These are phyloP conservation scores for Dysphania ambrosioides DNA, from an alignment of 148 eudicot genomes.

Conservation along the genomic window DNA sequence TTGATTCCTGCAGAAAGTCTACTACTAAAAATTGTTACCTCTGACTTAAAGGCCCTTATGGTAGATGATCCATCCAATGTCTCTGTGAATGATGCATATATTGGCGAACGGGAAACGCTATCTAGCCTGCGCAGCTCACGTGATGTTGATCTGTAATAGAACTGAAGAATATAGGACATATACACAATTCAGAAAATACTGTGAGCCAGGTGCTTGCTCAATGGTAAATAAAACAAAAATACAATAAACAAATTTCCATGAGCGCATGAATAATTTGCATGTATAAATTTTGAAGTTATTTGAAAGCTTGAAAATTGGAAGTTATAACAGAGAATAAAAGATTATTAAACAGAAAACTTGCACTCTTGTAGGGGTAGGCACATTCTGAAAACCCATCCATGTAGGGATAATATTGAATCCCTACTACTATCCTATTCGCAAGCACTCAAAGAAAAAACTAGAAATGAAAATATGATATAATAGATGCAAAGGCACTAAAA, in stretches of 20 bases:
- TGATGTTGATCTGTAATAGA: conserved; percentile 94
- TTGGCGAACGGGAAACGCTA: conserved; percentile 97
- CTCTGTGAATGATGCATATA: conserved; percentile 92
- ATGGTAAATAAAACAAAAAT: neutral
- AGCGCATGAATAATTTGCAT: neutral
- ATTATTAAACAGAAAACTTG: no score
- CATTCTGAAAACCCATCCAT: no score
- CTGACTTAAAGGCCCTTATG: conserved; percentile 75
- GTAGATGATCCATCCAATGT: conserved; percentile 89
- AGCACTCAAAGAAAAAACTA: no score
- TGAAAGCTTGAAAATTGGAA: no score
- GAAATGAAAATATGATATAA: no score
- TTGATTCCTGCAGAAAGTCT: neutral
- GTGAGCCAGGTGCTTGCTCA: neutral
- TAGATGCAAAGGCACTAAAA: no score
- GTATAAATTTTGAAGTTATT: no score
- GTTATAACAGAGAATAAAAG: no score
- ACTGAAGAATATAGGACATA: conserved; percentile 45
- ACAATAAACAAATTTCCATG: neutral
- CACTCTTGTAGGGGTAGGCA: no score
- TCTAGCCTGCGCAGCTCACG: conserved; percentile 95
- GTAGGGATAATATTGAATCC: no score
- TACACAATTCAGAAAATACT: conserved; percentile 8
- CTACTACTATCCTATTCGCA: no score
- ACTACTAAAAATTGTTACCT: conserved; percentile 39